Evolutionary conservation across 2,329 filamentous ascomycete species (phyloP).

Genomic region (Phialophora macrospora): DNA sequence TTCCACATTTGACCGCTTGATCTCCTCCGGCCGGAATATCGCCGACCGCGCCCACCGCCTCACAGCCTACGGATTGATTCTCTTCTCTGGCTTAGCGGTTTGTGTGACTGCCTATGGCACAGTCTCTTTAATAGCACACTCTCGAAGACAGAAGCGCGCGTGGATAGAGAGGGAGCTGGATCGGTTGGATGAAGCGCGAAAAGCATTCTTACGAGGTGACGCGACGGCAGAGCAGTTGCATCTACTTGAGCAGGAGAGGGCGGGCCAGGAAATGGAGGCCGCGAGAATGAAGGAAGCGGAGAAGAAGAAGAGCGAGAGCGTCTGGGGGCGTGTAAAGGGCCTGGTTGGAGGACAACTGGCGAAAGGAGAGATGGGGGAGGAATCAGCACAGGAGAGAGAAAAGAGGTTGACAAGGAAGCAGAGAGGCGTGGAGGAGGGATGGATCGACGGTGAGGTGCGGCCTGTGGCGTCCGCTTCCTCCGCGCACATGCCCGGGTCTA

Average conservation of each 20-base stretch:
- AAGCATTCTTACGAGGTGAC: constrained; percentile 48
- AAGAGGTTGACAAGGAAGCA: constrained; percentile 25
- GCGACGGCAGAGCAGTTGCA: constrained; percentile 51
- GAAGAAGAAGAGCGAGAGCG: constrained; percentile 46
- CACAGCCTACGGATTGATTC: constrained; percentile 65
- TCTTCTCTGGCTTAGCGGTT: constrained; percentile 63
- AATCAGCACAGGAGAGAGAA: constrained; percentile 27
- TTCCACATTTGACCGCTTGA: constrained; percentile 59
- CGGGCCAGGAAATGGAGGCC: constrained; percentile 50
- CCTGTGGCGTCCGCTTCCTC: constrained; percentile 19
- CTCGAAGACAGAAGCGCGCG: constrained; percentile 66
- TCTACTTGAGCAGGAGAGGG: constrained; percentile 52
- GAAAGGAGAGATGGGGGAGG: constrained; percentile 34
- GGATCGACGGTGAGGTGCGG: constrained; percentile 28
- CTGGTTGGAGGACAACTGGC: constrained; percentile 26
- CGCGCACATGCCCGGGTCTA: constrained; percentile 6
- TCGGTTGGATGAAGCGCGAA: constrained; percentile 49
- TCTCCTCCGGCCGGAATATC: constrained; percentile 59
- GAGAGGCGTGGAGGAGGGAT: constrained; percentile 22
- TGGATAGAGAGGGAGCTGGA: constrained; percentile 60
- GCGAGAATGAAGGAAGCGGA: constrained; percentile 49
- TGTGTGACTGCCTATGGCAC: constrained; percentile 68
- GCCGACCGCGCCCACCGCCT: constrained; percentile 66
- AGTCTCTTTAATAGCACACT: constrained; percentile 70
- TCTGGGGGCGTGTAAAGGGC: constrained; percentile 35